Conservation (phyloP, 768 basidiomycete genomes). For the Panellus pusillus region DNA sequence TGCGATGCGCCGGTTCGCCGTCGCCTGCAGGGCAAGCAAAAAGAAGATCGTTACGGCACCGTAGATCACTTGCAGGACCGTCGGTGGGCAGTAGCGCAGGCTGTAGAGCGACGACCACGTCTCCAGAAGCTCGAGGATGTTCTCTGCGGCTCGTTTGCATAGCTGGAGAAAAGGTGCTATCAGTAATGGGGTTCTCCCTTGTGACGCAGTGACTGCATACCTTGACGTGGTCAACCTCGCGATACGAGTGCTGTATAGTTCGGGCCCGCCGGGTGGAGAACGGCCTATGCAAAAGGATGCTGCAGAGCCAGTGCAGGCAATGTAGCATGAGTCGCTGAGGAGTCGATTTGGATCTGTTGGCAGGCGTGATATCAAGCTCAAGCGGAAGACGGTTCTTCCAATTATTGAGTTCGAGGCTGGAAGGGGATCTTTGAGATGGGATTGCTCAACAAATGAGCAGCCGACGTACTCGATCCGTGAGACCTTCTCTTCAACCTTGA, state of each 20-base stretch:
- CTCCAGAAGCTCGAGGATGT: slow-evolving; percentile 33
- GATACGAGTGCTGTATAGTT: slow-evolving; percentile 1
- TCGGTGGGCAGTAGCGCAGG: too few relatives aligned
- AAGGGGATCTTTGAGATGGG: neutral
- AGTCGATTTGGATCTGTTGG: slow-evolving; percentile 29
- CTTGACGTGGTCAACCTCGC: slow-evolving; percentile 34
- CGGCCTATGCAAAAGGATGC: slow-evolving; percentile 40
- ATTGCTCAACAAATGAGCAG: neutral
- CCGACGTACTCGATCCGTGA: slow-evolving; percentile 12
- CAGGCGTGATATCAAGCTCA: slow-evolving; percentile 31
- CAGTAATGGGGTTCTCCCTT: neutral
- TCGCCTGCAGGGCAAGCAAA: too few relatives aligned
- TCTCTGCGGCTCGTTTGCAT: slow-evolving; percentile 35
- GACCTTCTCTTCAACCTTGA: neutral
- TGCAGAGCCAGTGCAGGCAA: slow-evolving; percentile 34
- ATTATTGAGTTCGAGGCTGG: slow-evolving; percentile 15
- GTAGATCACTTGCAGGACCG: too few relatives aligned
- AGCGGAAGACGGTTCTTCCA: slow-evolving; percentile 28
- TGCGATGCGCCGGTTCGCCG: too few relatives aligned
- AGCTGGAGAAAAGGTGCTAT: slow-evolving; percentile 23
- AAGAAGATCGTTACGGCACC: too few relatives aligned
- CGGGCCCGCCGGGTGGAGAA: slow-evolving; percentile 32
- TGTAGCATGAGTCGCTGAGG: slow-evolving; percentile 37
- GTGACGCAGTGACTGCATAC: slow-evolving; percentile 12
- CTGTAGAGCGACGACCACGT: slow-evolving; percentile 33